phyloP scores from a whole-genome alignment of 2,329 filamentous ascomycete species.

The Xylariaceae sp. region DNA sequence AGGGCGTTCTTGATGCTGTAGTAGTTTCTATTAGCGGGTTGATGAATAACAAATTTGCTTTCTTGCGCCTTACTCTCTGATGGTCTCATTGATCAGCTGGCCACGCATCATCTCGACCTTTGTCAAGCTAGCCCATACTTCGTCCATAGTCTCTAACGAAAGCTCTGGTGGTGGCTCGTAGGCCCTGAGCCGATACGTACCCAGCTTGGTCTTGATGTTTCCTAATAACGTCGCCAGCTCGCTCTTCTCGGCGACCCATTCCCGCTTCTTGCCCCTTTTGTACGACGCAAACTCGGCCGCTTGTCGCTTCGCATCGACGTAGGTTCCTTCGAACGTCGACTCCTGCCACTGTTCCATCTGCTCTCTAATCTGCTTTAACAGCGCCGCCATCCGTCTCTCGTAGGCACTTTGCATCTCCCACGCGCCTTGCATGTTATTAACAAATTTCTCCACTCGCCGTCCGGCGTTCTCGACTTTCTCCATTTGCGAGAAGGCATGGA shows the following conservation, averaged over 20 bases:
- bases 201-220: conserved; percentile 98
- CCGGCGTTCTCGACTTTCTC: conserved; percentile 98
- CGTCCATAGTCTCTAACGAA: conserved; percentile 78
- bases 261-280: conserved; percentile 86
- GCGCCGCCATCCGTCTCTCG: conserved; percentile 83
- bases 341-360: conserved; percentile 78
- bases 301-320: conserved; percentile 88
- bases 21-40: conserved; percentile 29
- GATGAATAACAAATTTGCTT: not conserved
- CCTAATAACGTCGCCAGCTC: conserved; percentile 90
- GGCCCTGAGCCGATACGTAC: conserved; percentile 86
- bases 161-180: conserved; percentile 89
- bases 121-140: conserved; percentile 78
- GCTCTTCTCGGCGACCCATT: conserved; percentile 97
- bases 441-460: conserved; percentile 94
- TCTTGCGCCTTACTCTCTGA: conserved; percentile 71
- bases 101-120: conserved; percentile 85
- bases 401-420: conserved; percentile 99
- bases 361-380: conserved; percentile 73
- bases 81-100: conserved; percentile 96
- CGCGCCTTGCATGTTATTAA: conserved; percentile 97
- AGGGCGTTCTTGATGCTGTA: conserved; percentile 89
- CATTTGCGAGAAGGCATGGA: conserved; percentile 99
- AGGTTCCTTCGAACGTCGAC: conserved; percentile 86
- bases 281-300: conserved; percentile 81